Evolutionary conservation across 306 rosid genomes (phyloP), one percentile per base, ranked within the genome.

Genomic region (Trifolium dubium): DNA sequence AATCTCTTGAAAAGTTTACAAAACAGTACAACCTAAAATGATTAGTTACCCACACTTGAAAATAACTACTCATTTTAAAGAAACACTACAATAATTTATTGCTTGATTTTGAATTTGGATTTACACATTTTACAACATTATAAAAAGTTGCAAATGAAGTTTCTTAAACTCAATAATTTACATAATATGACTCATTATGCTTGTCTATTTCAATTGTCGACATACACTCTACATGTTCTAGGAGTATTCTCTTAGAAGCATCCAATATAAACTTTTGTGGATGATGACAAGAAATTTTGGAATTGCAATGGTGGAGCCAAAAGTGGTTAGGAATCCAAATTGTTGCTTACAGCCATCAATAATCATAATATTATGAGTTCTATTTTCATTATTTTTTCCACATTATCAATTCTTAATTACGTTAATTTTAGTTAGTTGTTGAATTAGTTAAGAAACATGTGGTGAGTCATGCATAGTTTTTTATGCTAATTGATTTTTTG

Each of bases 171-270:
- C 39, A 15, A 55, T 9, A 51, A 31, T 51, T 70, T 19, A 40
- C 15, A 53, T 63, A 6, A 31, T 8, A 18, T 29, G 4, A 14
- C 44, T 4, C 6, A 17, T 53, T 58, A 23, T 23, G 74, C 8
- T 13, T 59, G 81, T 71, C 81, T 8, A 47, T 71, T 71, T 66
- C 84, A 56, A 62, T 31, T 37, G 23, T 67, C 12, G 30, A 35
- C 73, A n/a, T n/a, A n/a, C n/a, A 29, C 28, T 39, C 17, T 3
- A 14, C 41, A 62, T n/a, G 71, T 64, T 47, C 31, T 60, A 37
- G 40, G 40, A 37, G 40, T 37, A 46, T 71, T 70, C 23, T 43
- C 23, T 41, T 7, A 32, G 12, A 46, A 30, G 44, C 34, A 70
- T 71, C 39, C 66, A 50, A 61, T 39, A 35, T 17, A 58, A 40